Base-by-base conservation (phyloP, 306 rosid genomes). In the Vigna angularis region DNA sequence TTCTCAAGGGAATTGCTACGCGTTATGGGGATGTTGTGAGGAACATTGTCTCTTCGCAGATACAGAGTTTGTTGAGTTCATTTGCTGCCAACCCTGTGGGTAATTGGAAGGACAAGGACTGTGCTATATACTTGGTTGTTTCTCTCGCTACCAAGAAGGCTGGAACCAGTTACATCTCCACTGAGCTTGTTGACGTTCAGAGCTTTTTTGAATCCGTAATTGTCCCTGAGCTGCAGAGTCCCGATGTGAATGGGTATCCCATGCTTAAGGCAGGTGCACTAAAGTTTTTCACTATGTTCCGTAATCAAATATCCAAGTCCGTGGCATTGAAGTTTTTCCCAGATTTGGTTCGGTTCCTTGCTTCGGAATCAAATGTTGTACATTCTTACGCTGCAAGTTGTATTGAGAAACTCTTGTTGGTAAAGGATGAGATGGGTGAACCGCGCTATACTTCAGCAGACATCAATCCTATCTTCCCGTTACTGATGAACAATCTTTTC, bases 221-320 rank as follows among this genome's bases (percentile, higher is more conserved):
- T 82, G 92, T 93, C 70, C 98, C 97, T 10, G 99, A 91, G 81
- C 83, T 93, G 86, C 90, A 83, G 70, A 86, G 79, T 81, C 66
- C 79, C 59, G 93, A 93, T 64, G 93, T 94, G 76, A 94, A 92
- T 83, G 89, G 82, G 62, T 72, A 83, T 83, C 97, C 97, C 16
- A 89, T 95, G 97, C 99, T 95, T 14, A 92, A 95, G 83, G 97
- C 99, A 7, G 99, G 99, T 75, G 99, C 97, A 3, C 87, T 95
- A 72, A 95, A 95, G 47, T 95, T 95, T 77, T 88, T 95, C 78
- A 89, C 97, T 0, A 84, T 91, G 94, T 95, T 95, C 87, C 90
- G 97, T 38, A 83, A 75, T 84, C 97, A 86, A 69, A 88, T 95
- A 84, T 79, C 93, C 0, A 95, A 88, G 83, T 88, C 79, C 47